Evolutionary conservation across 352 stramenopile species (phyloP).

Genomic region (Aphanomyces cochlioides): DNA sequence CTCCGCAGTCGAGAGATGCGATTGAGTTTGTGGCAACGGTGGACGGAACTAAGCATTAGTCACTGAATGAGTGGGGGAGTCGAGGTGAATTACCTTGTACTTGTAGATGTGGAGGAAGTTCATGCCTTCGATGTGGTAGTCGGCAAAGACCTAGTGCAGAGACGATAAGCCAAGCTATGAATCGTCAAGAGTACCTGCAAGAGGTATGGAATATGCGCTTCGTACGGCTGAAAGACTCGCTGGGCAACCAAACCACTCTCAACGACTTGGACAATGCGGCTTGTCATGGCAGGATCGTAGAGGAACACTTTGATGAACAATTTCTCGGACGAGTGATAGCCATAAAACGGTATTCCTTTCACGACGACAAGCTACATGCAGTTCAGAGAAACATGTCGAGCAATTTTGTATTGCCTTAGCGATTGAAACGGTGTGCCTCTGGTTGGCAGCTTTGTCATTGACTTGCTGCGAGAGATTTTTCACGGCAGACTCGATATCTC

Average conservation of each 20-base stretch:
- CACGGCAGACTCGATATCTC: constrained; percentile 61
- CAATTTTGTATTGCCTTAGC: too few relatives aligned
- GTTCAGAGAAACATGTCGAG: not conserved
- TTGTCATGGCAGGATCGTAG: constrained; percentile 68
- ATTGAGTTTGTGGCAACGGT: constrained; percentile 3
- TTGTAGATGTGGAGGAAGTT: constrained; percentile 71
- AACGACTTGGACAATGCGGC: constrained; percentile 72
- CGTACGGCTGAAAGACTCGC: constrained; percentile 78
- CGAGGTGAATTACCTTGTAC: constrained; percentile 45
- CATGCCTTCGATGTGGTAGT: constrained; percentile 93
- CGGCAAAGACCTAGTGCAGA: constrained; percentile 67
- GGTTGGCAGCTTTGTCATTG: constrained; percentile 28
- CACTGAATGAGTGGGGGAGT: not conserved
- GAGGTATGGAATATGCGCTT: constrained; percentile 86
- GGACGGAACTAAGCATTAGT: constrained; percentile 4
- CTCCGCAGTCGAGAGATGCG: not conserved
- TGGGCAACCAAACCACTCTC: constrained; percentile 74
- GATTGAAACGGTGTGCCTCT: not conserved
- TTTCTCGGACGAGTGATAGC: constrained; percentile 65
- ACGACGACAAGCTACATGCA: constrained; percentile 73
- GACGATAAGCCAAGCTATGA: not conserved
- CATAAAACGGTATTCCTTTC: constrained; percentile 85
- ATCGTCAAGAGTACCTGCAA: constrained; percentile 52
- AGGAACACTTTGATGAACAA: constrained; percentile 88
- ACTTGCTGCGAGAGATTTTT: constrained; percentile 41